Conservation (phyloP, 441 rosid genomes). For the Euphorbia celastroides region DNA sequence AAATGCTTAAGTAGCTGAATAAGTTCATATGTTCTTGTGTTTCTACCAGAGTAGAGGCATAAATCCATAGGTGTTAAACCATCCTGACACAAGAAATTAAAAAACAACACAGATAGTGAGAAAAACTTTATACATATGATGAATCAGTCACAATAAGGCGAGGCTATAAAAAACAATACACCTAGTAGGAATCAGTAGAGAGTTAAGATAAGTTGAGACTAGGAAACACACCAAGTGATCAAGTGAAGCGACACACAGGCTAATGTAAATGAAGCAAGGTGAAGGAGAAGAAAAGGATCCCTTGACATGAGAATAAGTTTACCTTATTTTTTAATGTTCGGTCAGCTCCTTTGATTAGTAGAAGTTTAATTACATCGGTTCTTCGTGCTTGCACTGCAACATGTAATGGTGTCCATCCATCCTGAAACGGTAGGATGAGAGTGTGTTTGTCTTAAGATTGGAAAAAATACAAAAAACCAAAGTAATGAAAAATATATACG, state of each 20-base stretch:
- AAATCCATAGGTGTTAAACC: slow-evolving; percentile 78
- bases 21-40: slow-evolving; percentile 56
- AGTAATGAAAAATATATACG: background rate
- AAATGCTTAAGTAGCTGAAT: slow-evolving; percentile 68
- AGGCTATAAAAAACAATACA: background rate
- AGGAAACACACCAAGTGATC: background rate
- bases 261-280: background rate
- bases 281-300: background rate
- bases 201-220: background rate
- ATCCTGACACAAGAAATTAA: slow-evolving; percentile 37
- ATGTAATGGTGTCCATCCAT: slow-evolving; percentile 96
- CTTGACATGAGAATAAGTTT: slow-evolving; percentile 2
- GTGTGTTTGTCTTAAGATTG: background rate
- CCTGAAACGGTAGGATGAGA: slow-evolving; percentile 35
- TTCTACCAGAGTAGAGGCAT: slow-evolving; percentile 62
- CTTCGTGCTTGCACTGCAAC: slow-evolving; percentile 84
- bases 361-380: slow-evolving; percentile 71
- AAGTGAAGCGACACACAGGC: background rate
- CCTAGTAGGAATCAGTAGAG: background rate
- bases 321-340: slow-evolving; percentile 58
- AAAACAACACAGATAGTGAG: background rate
- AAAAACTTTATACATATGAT: too few species aligned
- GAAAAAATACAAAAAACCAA: background rate
- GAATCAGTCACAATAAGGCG: too few species aligned
- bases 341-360: slow-evolving; percentile 78